These are phyloP conservation scores for Xylariaceae sp. DNA, from an alignment of 2,329 filamentous ascomycete species.

Conservation along the genomic window DNA sequence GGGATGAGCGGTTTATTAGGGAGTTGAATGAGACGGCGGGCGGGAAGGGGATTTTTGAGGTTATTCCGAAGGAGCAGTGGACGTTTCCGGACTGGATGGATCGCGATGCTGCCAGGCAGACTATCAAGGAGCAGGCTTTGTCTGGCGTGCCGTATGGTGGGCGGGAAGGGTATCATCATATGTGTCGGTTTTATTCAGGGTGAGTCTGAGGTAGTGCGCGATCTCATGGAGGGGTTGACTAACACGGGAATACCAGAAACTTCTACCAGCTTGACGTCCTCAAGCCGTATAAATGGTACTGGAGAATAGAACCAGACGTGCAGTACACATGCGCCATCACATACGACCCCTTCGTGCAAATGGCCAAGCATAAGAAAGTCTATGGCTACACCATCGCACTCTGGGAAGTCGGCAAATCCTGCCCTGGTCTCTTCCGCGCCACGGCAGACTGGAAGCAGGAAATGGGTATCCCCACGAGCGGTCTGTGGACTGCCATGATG, in stretches of 20 bases:
- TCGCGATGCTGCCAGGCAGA: conserved; percentile 29
- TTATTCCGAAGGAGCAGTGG: conserved; percentile 39
- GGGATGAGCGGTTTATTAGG: conserved; percentile 36
- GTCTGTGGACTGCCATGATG: conserved; percentile 39
- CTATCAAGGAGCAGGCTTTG: conserved; percentile 33
- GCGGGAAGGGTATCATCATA: conserved; percentile 39
- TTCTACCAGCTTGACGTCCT: conserved; percentile 41
- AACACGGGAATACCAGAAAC: conserved; percentile 32
- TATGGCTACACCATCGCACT: conserved; percentile 43
- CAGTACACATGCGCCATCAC: conserved; percentile 42
- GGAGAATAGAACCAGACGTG: conserved; percentile 42
- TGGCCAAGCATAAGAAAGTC: conserved; percentile 40
- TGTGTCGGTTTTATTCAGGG: conserved; percentile 42
- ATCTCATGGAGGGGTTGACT: background rate
- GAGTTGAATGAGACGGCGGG: conserved; percentile 35
- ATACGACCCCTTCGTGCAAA: conserved; percentile 45
- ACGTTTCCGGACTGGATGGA: conserved; percentile 36
- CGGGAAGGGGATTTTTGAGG: conserved; percentile 39
- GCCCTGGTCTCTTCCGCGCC: conserved; percentile 39
- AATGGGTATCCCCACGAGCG: conserved; percentile 32
- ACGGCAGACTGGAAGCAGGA: conserved; percentile 39
- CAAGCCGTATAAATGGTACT: conserved; percentile 43
- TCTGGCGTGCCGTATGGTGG: conserved; percentile 36
- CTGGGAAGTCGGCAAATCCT: conserved; percentile 40
- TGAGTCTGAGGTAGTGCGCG: conserved; percentile 24